Evolutionary conservation across 2,329 filamentous ascomycete genomes (phyloP), one percentile per base, ranked within the genome.

Genomic region (Botrytis deweyae): DNA sequence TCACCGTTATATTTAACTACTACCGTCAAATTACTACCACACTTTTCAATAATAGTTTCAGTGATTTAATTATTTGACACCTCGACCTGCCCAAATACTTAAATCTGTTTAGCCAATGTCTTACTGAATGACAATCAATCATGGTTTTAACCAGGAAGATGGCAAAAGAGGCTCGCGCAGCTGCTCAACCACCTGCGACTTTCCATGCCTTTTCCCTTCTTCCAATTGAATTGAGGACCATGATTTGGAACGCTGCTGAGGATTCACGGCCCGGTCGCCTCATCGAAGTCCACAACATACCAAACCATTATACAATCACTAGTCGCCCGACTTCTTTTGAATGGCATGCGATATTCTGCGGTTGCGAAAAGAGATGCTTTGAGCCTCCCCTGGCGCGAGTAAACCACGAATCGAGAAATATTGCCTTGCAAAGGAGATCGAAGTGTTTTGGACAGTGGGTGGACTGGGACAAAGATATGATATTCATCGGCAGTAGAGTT

Each of bases 271-370:
- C 49, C 10, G 63, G 29, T 12, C 71, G 42, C 14, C 38, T 69
- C 40, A 62, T 72, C 12, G 71, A 72, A 69, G 63, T 72, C 4
- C 61, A 33, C 71, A 72, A 72, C 18, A 29, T 38, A 72, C 71
- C 64, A 20, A 42, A 69, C 44, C 33, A n/a, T 42, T 46, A 59
- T 18, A 33, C 29, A 12, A 20, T 7, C 12, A 16, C 29, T 29
- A 49, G 63, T 25, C 16, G 20, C 8, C 52, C 55, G 8, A 46
- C 36, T 16, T 72, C 71, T 36, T 72, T 69, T 44, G 42, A 42
- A 46, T 72, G 71, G 71, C 22, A 29, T 22, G 62, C 64, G 16
- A 29, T 69, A 55, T 20, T 8, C 6, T 72, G 71, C 38, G 20
- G 33, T 29, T 72, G 71, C 33, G 16, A 44, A 33, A 55, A 44